Base-by-base conservation (phyloP, 257 asterid species). In the Jasminum sambac region DNA sequence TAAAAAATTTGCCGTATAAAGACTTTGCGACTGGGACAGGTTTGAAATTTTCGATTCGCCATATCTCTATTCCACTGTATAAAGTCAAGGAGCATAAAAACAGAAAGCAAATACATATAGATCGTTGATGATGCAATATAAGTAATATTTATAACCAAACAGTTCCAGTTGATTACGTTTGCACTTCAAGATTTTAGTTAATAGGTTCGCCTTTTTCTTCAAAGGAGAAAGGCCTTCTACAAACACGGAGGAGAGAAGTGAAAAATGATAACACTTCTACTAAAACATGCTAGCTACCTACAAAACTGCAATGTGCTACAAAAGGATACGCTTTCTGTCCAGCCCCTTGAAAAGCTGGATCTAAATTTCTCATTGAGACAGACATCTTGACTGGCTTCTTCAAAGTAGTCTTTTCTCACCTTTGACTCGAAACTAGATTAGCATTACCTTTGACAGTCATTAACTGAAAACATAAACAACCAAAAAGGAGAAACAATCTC, bases 291-390 rank as follows among this genome's bases (percentile, higher is more conserved):
- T 14, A 43, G 41, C 46, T 24, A 71, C 58, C 67, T 42, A 59
- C 11, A 21, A 46, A 38, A 63, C 9, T 66, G 50, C 8, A 14
- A 23, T 48, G 42, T 5, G 55, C 30, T 39, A 46, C 25, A 73
- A 62, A 12, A 86, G 97, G 94, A 88, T 90, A 90, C 97, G 84
- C 84, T 71, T 85, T 85, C 68, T 81, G 84, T 44, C 97, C 97
- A 52, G 86, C 89, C 73, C 89, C 94, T 68, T 81, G 89, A 73
- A 90, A 87, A 77, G 88, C 89, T 44, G 90, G 84, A 81, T 90
- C 97, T 83, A 88, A 79, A 60, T 90, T 89, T 70, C 79, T 90
- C 87, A 79, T 74, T 72, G 98, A 92, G 72, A 83, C 87, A 79
- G 95, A 79, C 98, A 90, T 90, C 71, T 75, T 60, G 69, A 72